phyloP scores from a whole-genome alignment of 169 alveolate genomes.

The Amoebophrya sp. region DNA sequence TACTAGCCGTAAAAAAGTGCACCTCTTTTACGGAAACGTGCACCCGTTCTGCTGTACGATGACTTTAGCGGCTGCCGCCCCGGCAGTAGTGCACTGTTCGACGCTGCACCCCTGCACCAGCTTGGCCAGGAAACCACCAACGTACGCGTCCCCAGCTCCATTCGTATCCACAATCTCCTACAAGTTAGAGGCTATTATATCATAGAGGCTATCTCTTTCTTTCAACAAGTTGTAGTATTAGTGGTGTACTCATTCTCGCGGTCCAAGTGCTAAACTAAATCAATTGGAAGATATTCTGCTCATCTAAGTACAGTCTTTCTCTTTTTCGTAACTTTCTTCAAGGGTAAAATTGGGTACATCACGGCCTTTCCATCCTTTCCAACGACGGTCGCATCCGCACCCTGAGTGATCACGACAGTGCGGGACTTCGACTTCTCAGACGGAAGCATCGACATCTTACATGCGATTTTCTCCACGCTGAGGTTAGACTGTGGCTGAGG shows the following conservation, averaged over 20 bases:
- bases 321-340: slow-evolving; percentile 28
- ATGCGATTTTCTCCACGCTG: neutral
- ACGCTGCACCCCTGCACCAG: slow-evolving; percentile 39
- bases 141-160: slow-evolving; percentile 76
- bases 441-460: neutral
- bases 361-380: slow-evolving; percentile 2
- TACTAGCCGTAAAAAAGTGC: neutral
- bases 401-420: slow-evolving; percentile 43
- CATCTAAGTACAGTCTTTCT: neutral
- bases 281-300: too few species aligned
- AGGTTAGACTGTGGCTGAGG: too few species aligned
- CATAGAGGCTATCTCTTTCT: too few species aligned
- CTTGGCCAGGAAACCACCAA: slow-evolving; percentile 65
- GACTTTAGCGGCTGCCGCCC: slow-evolving; percentile 47
- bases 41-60: slow-evolving; percentile 54
- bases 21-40: neutral
- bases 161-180: slow-evolving; percentile 59
- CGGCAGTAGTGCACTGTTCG: slow-evolving; percentile 43
- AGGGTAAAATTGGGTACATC: neutral
- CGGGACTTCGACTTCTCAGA: neutral
- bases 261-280: too few species aligned
- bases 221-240: too few species aligned
- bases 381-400: slow-evolving; percentile 39
- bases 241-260: too few species aligned
- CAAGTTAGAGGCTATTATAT: too few species aligned